Conservation (phyloP, 1,284 basidiomycete species). For the Coniferiporia weirii region DNA sequence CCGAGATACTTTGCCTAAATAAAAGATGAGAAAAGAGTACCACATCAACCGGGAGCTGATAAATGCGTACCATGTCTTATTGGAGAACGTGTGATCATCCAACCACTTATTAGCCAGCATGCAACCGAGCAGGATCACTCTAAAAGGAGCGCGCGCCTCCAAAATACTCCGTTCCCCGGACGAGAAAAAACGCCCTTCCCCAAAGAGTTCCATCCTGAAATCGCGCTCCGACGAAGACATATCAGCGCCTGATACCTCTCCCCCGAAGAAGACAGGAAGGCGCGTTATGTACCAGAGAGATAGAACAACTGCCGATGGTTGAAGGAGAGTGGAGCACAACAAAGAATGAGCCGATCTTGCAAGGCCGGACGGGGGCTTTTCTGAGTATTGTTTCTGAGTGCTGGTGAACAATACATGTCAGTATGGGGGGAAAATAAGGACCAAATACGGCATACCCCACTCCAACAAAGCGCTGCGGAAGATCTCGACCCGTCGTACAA, state of each 20-base stretch:
- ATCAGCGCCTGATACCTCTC: neutral
- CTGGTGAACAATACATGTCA: constrained; percentile 22
- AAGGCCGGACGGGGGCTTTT: constrained; percentile 47
- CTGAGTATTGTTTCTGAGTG: constrained; percentile 37
- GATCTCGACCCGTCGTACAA: constrained; percentile 59
- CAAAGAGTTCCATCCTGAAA: constrained; percentile 42
- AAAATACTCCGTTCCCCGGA: constrained; percentile 44
- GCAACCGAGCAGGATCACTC: constrained; percentile 74
- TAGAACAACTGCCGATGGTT: constrained; percentile 74
- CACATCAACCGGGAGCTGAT: constrained; percentile 9
- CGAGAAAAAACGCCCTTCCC: constrained; percentile 59
- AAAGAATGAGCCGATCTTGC: constrained; percentile 66
- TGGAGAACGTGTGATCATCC: constrained; percentile 89
- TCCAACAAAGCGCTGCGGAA: constrained; percentile 44
- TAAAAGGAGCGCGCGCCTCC: constrained; percentile 57
- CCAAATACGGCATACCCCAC: constrained; percentile 38
- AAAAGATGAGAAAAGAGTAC: constrained; percentile 7
- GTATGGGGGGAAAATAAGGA: neutral
- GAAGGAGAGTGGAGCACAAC: constrained; percentile 71
- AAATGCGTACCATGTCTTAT: constrained; percentile 77
- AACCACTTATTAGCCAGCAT: constrained; percentile 91
- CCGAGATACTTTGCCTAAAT: constrained; percentile 71
- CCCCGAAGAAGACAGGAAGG: constrained; percentile 60
- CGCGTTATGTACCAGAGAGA: constrained; percentile 81
- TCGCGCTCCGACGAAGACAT: constrained; percentile 25